These are phyloP conservation scores for Plasmopara viticola DNA, from an alignment of 352 stramenopile genomes.

Conservation along the genomic window DNA sequence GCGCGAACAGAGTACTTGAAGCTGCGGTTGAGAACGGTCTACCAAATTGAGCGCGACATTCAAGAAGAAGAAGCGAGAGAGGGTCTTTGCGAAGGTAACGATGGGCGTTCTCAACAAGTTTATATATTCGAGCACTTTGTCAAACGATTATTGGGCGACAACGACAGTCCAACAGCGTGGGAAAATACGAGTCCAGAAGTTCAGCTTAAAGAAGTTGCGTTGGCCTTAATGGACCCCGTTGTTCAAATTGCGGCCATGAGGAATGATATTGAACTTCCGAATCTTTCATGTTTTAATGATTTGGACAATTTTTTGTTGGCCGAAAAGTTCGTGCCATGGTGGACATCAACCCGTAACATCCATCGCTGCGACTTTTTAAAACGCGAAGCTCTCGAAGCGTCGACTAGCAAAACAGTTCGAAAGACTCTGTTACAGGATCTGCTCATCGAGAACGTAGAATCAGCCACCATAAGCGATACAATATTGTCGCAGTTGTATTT, in stretches of 20 bases:
- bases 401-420: conserved; percentile 26
- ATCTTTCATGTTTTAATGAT: conserved; percentile 35
- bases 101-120: conserved; percentile 9
- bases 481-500: conserved; percentile 47
- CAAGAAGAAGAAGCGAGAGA: conserved; percentile 20
- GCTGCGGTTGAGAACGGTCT: conserved; percentile 23
- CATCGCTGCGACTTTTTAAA: conserved; percentile 47
- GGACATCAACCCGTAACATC: conserved; percentile 37
- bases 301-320: conserved; percentile 45
- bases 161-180: conserved; percentile 38
- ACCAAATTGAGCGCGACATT: conserved; percentile 28
- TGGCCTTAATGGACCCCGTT: conserved; percentile 48
- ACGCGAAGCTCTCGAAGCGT: conserved; percentile 42
- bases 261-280: conserved; percentile 49
- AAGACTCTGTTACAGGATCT: conserved; percentile 32
- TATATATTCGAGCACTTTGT: conserved; percentile 57
- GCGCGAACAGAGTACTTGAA: conserved; percentile 33
- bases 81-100: conserved; percentile 16
- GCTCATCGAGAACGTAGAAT: conserved; percentile 5
- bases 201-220: conserved; percentile 39
- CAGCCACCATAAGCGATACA: not conserved
- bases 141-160: conserved; percentile 18
- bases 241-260: conserved; percentile 57
- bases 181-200: conserved; percentile 29
- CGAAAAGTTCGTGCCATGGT: conserved; percentile 53